Percentiles rank a stretch among this genome's conserved stretches.
Conservation (phyloP, 1,284 basidiomycete species). For the Tilletiopsis washingtonensis region DNA sequence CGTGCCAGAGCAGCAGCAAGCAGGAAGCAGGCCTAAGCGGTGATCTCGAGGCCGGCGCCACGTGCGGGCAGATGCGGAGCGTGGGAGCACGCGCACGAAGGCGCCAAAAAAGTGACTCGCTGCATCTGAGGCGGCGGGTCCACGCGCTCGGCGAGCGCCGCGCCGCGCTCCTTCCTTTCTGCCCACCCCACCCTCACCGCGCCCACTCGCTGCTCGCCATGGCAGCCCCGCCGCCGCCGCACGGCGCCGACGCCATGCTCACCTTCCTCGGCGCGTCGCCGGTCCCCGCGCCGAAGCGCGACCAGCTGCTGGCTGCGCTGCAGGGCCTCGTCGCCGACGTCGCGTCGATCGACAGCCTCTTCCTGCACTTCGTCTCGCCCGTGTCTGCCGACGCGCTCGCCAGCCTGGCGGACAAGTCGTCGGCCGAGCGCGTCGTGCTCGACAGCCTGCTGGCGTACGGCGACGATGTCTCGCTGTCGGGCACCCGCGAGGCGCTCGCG, state of each 20-base stretch:
- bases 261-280: constrained; percentile 48
- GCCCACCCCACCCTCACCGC: background rate
- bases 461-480: constrained; percentile 59
- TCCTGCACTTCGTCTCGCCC: constrained; percentile 75
- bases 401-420: constrained; percentile 53
- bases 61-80: too few species aligned
- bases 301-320: constrained; percentile 61
- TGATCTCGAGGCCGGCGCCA: too few species aligned
- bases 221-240: background rate
- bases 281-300: constrained; percentile 56
- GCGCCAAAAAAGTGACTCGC: too few species aligned
- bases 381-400: constrained; percentile 52
- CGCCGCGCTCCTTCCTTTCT: background rate
- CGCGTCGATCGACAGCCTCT: constrained; percentile 69
- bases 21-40: too few species aligned
- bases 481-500: constrained; percentile 52
- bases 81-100: too few species aligned
- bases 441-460: constrained; percentile 78
- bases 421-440: constrained; percentile 57
- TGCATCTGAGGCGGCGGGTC: too few species aligned
- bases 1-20: too few species aligned
- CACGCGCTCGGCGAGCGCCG: too few species aligned
- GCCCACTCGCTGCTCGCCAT: background rate
- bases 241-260: constrained; percentile 16
- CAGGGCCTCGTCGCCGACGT: constrained; percentile 57